Percentiles rank a stretch among this genome's conserved stretches.
Conservation (phyloP, 495 filamentous ascomycete genomes). For the Bathelium albidoporum region DNA sequence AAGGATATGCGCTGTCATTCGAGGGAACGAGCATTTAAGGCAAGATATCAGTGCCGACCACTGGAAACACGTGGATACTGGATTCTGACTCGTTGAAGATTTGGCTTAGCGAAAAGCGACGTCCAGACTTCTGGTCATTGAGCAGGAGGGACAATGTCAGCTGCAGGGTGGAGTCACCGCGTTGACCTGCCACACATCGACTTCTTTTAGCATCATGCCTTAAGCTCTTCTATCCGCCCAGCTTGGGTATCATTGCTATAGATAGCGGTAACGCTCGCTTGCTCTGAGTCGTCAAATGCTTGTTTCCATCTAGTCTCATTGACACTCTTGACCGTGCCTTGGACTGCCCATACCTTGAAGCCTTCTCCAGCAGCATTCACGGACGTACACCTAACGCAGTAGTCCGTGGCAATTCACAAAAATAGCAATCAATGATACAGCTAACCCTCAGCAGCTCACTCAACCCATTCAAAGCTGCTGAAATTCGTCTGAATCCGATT, state of each 20-base stretch:
- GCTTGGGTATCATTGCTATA: conserved; percentile 39
- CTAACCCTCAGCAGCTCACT: conserved; percentile 42
- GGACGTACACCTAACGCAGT: conserved; percentile 76
- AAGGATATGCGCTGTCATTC: too few species aligned
- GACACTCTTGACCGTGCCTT: conserved; percentile 68
- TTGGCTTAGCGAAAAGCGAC: too few species aligned
- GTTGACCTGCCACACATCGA: too few species aligned
- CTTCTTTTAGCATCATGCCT: background rate
- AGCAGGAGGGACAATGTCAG: too few species aligned
- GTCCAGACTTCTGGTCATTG: too few species aligned
- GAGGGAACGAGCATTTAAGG: too few species aligned
- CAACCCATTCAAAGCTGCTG: conserved; percentile 52
- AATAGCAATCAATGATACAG: conserved; percentile 64
- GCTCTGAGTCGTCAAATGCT: conserved; percentile 45
- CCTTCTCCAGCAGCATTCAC: conserved; percentile 66
- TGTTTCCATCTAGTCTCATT: conserved; percentile 47
- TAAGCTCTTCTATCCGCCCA: conserved; percentile 27
- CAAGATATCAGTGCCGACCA: too few species aligned
- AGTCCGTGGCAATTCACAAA: conserved; percentile 84
- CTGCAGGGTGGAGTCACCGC: too few species aligned
- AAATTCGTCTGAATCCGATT: too few species aligned
- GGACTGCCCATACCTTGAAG: conserved; percentile 64
- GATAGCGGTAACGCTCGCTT: conserved; percentile 44
- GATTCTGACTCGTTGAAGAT: too few species aligned
- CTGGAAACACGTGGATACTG: too few species aligned